Base-by-base conservation (phyloP, 139 green algal species). In the Tetradesmus obliquus region DNA sequence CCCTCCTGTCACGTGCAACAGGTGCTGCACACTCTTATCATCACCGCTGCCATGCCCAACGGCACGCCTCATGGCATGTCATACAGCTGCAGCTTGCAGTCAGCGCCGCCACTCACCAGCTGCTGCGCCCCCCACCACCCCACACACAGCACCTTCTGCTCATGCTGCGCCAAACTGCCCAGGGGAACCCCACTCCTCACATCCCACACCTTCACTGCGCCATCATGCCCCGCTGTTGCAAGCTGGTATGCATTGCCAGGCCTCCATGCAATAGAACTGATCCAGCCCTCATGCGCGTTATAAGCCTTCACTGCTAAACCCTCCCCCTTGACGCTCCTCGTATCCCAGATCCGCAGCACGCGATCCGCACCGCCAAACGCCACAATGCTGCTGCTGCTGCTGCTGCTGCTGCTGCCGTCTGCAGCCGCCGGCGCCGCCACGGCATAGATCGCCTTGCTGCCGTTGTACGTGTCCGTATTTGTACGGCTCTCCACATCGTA, bases 261-360 rank as follows among this genome's bases (percentile, higher is more conserved):
- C 82, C 95, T 92, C 97, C 97, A 99, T 0, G 94, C 91, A 2
- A 99, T 79, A 2, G 71, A 87, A 1, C 91, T 89, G 15, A 99
- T 95, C 96, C 97, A 98, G 55, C 93, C 93, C 19, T 87, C 93
- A 86, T 98, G 97, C 0, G 93, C 96, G 10, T 76, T 57, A 20
- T 91, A 92, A 5, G 66, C 71, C 72, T 94, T 93, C 0, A 96
- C 82, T 0, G 93, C 94, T 88, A 96, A 82, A 1, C 89, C 91
- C 57, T 97, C 95, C 10, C 93, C 91, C 4, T 95, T 95, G 94
- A 97, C 22, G 5, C 71, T 71, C 5, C 93, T 89, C 4, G 76
- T 90, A 92, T 99, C 97, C 97, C 97, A 99, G 22, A 99, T 62
- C 0, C 96, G 94, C 69, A 99, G 88, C 2, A 94, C 90, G 3